Percentiles rank a stretch among this genome's conserved stretches.
These are phyloP conservation scores for Quercus mongolica DNA, from an alignment of 306 rosid genomes.

Conservation along the genomic window DNA sequence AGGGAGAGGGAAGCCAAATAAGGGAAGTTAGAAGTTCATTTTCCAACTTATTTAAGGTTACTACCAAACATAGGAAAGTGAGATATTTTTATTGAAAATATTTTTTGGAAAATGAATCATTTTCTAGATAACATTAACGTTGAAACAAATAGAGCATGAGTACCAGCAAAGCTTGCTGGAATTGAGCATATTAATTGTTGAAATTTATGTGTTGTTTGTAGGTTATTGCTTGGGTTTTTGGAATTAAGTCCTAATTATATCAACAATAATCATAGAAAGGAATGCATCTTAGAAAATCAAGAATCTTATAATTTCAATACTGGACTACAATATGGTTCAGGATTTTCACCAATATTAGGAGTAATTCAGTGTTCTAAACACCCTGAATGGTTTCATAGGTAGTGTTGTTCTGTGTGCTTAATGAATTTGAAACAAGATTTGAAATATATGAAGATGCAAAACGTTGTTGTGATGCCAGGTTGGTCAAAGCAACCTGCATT, in stretches of 20 bases:
- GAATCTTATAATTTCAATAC: background rate
- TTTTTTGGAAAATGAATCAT: too few species aligned
- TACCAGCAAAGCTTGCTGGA: constrained; percentile 11
- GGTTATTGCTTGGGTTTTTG: background rate
- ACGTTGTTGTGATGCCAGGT: background rate
- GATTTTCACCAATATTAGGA: background rate
- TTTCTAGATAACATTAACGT: too few species aligned
- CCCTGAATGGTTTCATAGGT: background rate
- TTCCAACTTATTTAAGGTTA: too few species aligned
- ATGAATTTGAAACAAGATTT: background rate
- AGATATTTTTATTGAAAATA: too few species aligned
- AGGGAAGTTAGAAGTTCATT: too few species aligned
- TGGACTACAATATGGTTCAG: background rate
- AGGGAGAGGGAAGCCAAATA: too few species aligned
- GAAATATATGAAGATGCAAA: background rate
- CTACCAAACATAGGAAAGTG: too few species aligned
- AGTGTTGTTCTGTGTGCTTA: background rate
- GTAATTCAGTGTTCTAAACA: background rate
- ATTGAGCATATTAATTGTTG: background rate
- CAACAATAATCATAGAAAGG: background rate
- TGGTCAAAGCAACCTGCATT: background rate
- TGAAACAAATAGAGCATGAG: too few species aligned
- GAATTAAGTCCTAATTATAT: background rate
- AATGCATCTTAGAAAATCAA: background rate
- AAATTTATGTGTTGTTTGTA: background rate